Evolutionary conservation across 1,139 yeast species (phyloP).

Genomic region (Saccharomyces hybrid): DNA sequence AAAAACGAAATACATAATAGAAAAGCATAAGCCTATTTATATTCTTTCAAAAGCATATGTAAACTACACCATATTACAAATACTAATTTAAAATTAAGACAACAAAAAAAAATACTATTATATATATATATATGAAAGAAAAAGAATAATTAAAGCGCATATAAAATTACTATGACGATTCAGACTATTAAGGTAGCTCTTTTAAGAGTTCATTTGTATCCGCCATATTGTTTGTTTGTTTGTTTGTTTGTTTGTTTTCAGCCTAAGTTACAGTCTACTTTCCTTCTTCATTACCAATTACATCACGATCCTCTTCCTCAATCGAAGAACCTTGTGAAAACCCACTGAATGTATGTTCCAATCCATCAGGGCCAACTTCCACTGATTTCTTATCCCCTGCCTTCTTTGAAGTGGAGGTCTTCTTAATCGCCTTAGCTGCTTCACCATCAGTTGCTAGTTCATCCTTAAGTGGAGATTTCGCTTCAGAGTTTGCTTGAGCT

Average conservation of each 20-base stretch:
- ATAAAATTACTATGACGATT: not conserved
- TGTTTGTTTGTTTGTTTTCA: not conserved
- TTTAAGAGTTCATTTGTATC: not conserved
- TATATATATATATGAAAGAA: not conserved
- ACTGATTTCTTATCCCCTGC: not conserved
- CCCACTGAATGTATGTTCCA: conserved; percentile 14
- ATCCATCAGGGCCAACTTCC: not conserved
- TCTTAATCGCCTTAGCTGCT: not conserved
- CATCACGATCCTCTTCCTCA: not conserved
- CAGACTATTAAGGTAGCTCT: not conserved
- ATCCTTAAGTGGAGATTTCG: not conserved
- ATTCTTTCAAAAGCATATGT: not conserved
- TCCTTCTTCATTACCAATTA: not conserved
- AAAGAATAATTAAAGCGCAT: not conserved
- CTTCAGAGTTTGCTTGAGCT: conserved; percentile 4
- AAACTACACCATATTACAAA: not conserved
- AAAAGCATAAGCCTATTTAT: not conserved
- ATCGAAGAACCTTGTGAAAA: conserved; percentile 15
- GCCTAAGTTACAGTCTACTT: not conserved
- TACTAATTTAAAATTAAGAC: not conserved
- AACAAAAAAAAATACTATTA: not conserved
- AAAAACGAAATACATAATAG: not conserved
- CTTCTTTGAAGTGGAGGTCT: not conserved
- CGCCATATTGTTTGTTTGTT: not conserved
- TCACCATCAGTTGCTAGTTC: not conserved